Evolutionary conservation across 202 grass and related monocot genomes (phyloP), one percentile per base, ranked within the genome.

Genomic region (Dendrocalamus latiflorus): DNA sequence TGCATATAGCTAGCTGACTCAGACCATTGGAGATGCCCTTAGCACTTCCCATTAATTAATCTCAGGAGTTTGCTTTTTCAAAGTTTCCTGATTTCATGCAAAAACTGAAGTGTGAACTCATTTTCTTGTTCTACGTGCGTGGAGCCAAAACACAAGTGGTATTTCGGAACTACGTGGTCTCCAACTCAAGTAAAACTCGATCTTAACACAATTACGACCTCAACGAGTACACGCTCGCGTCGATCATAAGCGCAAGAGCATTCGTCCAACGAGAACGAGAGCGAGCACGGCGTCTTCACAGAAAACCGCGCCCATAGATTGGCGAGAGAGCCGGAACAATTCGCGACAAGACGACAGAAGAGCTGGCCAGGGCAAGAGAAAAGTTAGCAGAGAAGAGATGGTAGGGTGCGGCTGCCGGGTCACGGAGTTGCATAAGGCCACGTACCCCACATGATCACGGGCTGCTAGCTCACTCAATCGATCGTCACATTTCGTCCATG

Each of bases 401-500:
- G 47, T 36, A 47, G 47, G 58, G 10, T 5, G 50, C 16, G 39
- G 18, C 38, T 15, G 17, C 67, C 26, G 38, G 39, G 84, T 83
- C 86, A 83, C 86, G 77, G 86, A 83, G 65, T 8, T 26, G 86
- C 79, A 47, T 39, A 45, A 59, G 45, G 61, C 60, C 77, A 75
- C 51, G 76, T 6, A 54, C 56, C 59, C 60, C 25, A 50, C 3
- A 0, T 0, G 21, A 30, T 20, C 45, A 48, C 45, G 45, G 45
- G 0, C 45, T 15, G 44, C 44, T 14, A 5, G 45, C 44, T 47
- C 5, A 4, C 45, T 5, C 14, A 0, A 15, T 48, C 45, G 13
- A 47, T 15, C 43, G 43, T 5, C 44, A 14, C 13, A 15, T 45
- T 4, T 45, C 43, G 43, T 45, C 44, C 44, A 47, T 15, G 13